These are phyloP conservation scores for Marchantia paleacea DNA, from an alignment of 225 moss, liverwort and hornwort genomes.

Conservation along the genomic window DNA sequence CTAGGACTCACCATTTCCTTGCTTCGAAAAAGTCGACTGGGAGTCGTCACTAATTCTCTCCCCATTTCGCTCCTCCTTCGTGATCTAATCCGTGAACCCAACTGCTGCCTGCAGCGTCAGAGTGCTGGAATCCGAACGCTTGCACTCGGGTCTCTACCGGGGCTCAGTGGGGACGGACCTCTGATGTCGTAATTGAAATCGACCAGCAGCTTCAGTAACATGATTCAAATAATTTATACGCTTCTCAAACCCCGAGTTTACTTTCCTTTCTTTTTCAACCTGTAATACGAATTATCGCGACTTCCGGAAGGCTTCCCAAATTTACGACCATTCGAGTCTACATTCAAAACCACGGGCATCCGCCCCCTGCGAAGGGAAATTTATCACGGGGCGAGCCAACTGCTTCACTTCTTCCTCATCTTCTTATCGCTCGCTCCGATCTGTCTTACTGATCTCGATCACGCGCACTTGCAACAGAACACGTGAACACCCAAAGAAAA, in stretches of 20 bases:
- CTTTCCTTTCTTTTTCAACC: neutral
- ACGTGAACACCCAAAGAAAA: no score
- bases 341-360: no score
- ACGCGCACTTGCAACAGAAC: no score
- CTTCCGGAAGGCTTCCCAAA: no score
- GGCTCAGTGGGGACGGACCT: neutral
- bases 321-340: no score
- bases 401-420: no score
- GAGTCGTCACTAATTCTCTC: neutral
- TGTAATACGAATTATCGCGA: no score
- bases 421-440: no score
- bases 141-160: slow-evolving; percentile 1
- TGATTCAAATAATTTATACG: neutral
- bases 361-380: no score
- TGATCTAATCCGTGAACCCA: neutral
- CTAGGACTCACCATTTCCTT: slow-evolving; percentile 12
- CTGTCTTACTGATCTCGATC: no score
- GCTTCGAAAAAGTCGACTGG: neutral
- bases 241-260: neutral
- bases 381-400: no score
- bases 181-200: neutral
- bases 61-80: slow-evolving; percentile 3
- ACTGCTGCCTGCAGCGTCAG: neutral
- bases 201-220: neutral
- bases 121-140: neutral